Evolutionary conservation across 1,284 basidiomycete species (phyloP), one percentile per base, ranked within the genome.

Genomic region (Coniferiporia sulphurascens): DNA sequence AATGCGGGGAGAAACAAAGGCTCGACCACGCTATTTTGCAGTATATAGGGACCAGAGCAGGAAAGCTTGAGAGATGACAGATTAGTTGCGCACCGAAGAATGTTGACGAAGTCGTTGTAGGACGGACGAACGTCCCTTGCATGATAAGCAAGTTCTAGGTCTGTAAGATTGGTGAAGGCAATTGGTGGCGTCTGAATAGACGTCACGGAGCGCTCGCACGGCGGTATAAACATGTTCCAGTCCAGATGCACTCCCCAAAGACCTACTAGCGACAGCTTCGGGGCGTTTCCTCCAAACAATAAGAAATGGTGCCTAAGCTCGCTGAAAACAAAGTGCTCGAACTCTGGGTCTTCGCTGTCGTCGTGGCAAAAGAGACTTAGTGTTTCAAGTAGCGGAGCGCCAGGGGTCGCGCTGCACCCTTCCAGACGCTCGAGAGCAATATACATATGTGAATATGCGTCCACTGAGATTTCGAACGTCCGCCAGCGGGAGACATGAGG

Each of bases 221-320:
- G 7, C 8, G 59, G 59, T 15, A 61, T 52, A 17, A 61, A 77
- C 52, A 68, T 69, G 13, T 76, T 74, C 86, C 86, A 88, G 57
- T 83, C 77, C 27, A 87, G 66, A 59, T 86, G 85, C 1, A 87
- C 81, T 36, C 84, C 85, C 82, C 82, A 86, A 17, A 88, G 71
- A 1, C 73, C 70, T 19, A 80, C 67, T 6, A 69, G 65, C n/a
- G 67, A 71, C 3, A 88, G 70, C 13, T 70, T 74, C 1, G 86
- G 86, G n/a, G 79, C 79, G 43, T 73, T 70, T 0, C 82, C 83
- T 17, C 76, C 67, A 70, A 88, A 87, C 12, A 51, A 36, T 12
- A 53, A 41, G 27, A 36, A 75, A 21, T 70, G 66, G 3, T 71
- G 69, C 55, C 66, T 65, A 49, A 77, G 64, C 48, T 74, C 66